Conservation (phyloP, 2,329 filamentous ascomycete species). For the Trichoderma atroviride region DNA sequence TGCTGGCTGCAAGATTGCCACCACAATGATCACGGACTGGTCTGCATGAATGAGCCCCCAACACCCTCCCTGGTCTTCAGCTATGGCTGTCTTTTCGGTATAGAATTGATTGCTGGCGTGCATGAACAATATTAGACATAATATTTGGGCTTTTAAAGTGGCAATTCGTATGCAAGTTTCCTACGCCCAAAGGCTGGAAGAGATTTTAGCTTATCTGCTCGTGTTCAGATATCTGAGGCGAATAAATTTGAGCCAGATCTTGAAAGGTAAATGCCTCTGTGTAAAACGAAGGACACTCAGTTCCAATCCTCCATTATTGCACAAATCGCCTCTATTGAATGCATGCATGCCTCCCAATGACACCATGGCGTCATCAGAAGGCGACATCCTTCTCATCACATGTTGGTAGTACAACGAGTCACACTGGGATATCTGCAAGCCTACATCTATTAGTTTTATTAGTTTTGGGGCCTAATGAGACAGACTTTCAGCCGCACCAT, state of each 20-base stretch:
- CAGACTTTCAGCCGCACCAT: neutral
- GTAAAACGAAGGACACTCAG: neutral
- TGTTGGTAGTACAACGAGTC: neutral
- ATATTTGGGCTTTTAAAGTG: neutral
- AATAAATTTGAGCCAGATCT: neutral
- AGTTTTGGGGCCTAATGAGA: neutral
- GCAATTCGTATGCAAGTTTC: neutral
- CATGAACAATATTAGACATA: neutral
- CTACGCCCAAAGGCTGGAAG: neutral
- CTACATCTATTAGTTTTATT: constrained; percentile 10
- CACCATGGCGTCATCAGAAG: constrained; percentile 22
- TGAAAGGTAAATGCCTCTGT: neutral
- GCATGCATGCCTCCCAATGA: neutral
- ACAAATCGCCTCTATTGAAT: neutral
- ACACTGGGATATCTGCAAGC: neutral
- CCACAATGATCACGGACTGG: neutral
- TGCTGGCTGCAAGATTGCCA: neutral
- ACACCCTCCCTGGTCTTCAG: neutral
- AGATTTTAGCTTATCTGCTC: neutral
- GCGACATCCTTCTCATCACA: constrained; percentile 7
- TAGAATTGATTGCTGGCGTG: neutral
- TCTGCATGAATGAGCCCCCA: neutral
- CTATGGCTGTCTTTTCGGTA: neutral
- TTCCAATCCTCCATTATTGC: neutral
- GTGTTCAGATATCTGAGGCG: neutral